Conservation (phyloP, 75 land plant species). For the Pinus albicaulis region DNA sequence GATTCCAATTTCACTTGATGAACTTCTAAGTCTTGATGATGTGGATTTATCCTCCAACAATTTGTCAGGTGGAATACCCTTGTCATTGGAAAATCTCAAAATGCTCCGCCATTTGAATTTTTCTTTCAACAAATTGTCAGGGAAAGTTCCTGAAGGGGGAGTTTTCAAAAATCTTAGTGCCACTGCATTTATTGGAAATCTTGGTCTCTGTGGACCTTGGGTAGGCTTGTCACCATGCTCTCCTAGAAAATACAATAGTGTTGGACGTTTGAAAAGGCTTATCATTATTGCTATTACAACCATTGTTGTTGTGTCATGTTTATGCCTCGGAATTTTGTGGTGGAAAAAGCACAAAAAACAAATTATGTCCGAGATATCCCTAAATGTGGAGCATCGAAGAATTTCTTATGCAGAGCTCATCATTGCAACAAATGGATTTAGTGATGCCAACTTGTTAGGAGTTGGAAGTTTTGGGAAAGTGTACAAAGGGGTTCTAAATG, state of each 20-base stretch:
- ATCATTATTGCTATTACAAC: neutral
- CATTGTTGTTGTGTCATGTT: neutral
- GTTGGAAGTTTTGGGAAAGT: neutral
- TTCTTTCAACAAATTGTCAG: conserved; percentile 11
- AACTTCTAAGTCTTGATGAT: conserved; percentile 14
- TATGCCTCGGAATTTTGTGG: neutral
- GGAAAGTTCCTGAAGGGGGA: conserved; percentile 11
- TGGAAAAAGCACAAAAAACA: neutral
- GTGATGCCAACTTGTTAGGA: neutral
- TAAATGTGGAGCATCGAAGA: neutral
- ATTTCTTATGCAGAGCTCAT: neutral
- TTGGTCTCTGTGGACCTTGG: neutral
- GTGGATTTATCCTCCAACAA: conserved; percentile 34
- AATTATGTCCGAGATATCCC: too few relatives aligned
- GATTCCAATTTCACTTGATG: conserved; percentile 15
- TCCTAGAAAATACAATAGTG: neutral
- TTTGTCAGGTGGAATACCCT: conserved; percentile 25
- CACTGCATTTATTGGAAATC: neutral
- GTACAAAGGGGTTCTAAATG: neutral
- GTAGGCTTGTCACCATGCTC: neutral
- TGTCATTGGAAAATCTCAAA: conserved; percentile 9
- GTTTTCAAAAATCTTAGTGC: neutral
- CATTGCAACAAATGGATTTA: neutral
- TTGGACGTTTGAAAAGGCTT: neutral
- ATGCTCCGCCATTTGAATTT: conserved; percentile 3